Base-by-base conservation (phyloP, 1,284 basidiomycete species). In the Prillingera fragicola region DNA sequence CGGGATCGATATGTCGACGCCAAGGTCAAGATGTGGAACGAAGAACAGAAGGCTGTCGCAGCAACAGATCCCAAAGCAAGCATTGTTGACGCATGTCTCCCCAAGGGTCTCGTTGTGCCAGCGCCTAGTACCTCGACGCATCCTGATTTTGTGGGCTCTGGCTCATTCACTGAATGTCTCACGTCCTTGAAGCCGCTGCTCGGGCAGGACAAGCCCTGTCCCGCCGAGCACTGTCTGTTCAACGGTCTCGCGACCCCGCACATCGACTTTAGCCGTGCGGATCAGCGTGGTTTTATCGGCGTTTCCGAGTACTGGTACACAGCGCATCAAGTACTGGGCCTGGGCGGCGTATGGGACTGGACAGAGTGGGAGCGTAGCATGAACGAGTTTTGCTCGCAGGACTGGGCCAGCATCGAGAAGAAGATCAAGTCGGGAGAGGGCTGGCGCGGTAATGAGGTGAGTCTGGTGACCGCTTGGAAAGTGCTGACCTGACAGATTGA, bases 291-390 rank as follows among this genome's bases (percentile, higher is more conserved):
- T 50, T 97, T 98, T 65, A 96, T 99, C 56, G 95, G 95, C 4
- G 84, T 98, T 25, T 94, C 89, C 10, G 95, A 99, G 70, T 99
- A 98, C 68, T 99, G 94, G 92, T 98, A 96, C 73, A 96, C 92
- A 22, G 88, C 91, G 6, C 58, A 68, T 32, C 89, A 97, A 65
- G 84, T 97, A 31, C 91, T 97, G 56, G 87, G 86, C 3, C 78
- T 96, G 2, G 94, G 92, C 12, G 95, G 95, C 2, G 78, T 89
- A 7, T 98, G 96, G 74, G 87, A 98, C 67, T 94, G 88, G 69
- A 86, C 90, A 18, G 84, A 92, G 62, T 98, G 95, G 72, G 94
- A 98, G 66, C 83, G 84, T 38, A 87, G 90, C 3, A 95, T 95
- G 23, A 80, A 81, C 18, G 77, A 81, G 19, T 99, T 91, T 65